A percentile compares a stretch with the other conserved stretches of the same genome.
These are phyloP conservation scores for Daldinia sp. DNA, from an alignment of 2,329 filamentous ascomycete genomes.

Conservation along the genomic window DNA sequence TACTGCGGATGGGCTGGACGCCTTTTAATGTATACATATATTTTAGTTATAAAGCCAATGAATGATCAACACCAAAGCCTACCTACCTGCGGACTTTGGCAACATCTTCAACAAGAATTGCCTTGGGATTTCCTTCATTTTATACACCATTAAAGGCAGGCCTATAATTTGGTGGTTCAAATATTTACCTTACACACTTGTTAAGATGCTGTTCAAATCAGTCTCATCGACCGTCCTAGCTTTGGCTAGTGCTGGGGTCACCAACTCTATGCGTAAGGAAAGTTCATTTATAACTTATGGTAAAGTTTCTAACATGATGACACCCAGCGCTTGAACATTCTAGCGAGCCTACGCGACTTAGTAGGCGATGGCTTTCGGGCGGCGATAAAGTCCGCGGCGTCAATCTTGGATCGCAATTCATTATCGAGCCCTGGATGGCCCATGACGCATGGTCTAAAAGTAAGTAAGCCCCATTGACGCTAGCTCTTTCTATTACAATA, in stretches of 20 bases:
- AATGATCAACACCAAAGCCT: not conserved
- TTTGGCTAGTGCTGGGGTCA: slow-evolving; percentile 10
- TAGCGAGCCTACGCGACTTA: not conserved
- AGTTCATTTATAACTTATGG: not conserved
- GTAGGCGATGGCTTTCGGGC: slow-evolving; percentile 29
- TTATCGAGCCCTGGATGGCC: slow-evolving; percentile 65
- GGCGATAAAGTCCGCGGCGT: slow-evolving; percentile 55
- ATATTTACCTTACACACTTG: not conserved
- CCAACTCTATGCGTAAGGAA: slow-evolving; percentile 16
- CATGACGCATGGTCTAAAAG: slow-evolving; percentile 56
- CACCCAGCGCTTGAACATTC: slow-evolving; percentile 18
- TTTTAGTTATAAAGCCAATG: not conserved
- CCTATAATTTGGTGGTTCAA: not conserved
- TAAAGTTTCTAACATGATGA: not conserved
- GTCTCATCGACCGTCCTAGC: slow-evolving; percentile 10
- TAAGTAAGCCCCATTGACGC: slow-evolving; percentile 10
- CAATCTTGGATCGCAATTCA: slow-evolving; percentile 64
- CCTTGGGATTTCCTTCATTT: not conserved
- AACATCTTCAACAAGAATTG: not conserved
- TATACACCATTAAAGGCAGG: slow-evolving; percentile 1
- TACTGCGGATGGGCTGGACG: not conserved
- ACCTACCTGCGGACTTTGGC: not conserved
- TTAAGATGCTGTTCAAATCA: slow-evolving; percentile 19
- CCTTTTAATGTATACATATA: not conserved
- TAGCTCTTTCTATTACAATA: not conserved